Evolutionary conservation across 495 filamentous ascomycete genomes (phyloP).

Genomic region (Daldinia loculata): DNA sequence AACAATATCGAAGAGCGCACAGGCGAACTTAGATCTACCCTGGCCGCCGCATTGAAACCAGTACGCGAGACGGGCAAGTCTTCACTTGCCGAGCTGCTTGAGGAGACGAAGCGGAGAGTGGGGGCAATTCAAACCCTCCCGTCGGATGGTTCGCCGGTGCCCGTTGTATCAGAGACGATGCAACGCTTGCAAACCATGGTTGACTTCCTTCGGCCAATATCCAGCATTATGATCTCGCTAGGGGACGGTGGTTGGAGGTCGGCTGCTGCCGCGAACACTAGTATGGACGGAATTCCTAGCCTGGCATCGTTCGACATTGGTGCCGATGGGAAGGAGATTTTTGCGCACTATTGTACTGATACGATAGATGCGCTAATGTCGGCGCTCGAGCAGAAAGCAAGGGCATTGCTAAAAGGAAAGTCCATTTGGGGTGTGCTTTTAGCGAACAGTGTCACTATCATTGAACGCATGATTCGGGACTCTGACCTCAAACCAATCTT

Average conservation of each 20-base stretch:
- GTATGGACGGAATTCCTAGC: slow-evolving; percentile 71
- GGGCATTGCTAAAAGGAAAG: slow-evolving; percentile 78
- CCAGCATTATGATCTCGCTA: slow-evolving; percentile 87
- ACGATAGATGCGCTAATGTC: slow-evolving; percentile 82
- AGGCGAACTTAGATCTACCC: slow-evolving; percentile 82
- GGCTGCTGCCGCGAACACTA: slow-evolving; percentile 54
- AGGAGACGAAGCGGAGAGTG: slow-evolving; percentile 81
- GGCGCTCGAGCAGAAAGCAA: slow-evolving; percentile 77
- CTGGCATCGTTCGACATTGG: slow-evolving; percentile 84
- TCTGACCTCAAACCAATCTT: slow-evolving; percentile 82
- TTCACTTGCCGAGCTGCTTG: slow-evolving; percentile 83
- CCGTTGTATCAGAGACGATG: slow-evolving; percentile 86
- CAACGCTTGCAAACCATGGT: slow-evolving; percentile 85
- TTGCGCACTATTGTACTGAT: slow-evolving; percentile 86
- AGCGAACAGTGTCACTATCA: slow-evolving; percentile 84
- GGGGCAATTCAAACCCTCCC: slow-evolving; percentile 71
- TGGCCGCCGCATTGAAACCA: slow-evolving; percentile 86
- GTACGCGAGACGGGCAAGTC: slow-evolving; percentile 90
- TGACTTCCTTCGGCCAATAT: slow-evolving; percentile 84
- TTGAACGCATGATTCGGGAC: slow-evolving; percentile 83
- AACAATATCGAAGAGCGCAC: slow-evolving; percentile 81
- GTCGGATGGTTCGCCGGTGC: slow-evolving; percentile 77
- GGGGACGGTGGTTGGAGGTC: slow-evolving; percentile 91
- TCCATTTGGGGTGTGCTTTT: slow-evolving; percentile 86
- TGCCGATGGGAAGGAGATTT: slow-evolving; percentile 87